A percentile compares a stretch with the other conserved stretches of the same genome.
phyloP scores from a whole-genome alignment of 768 basidiomycete species.

The Tylopilus rubrobrunneus region DNA sequence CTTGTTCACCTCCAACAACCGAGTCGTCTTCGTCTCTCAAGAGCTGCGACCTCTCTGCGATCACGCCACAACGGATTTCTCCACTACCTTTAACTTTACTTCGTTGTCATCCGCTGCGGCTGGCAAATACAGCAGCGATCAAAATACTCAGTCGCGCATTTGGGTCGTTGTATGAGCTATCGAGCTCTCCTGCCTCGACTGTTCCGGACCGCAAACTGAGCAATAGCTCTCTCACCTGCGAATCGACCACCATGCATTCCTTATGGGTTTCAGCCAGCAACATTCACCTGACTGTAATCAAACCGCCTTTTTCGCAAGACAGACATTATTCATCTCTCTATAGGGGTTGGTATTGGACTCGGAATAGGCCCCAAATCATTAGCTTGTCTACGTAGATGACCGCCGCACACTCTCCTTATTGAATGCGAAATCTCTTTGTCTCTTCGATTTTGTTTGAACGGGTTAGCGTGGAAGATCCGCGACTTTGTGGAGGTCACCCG shows the following conservation, averaged over 20 bases:
- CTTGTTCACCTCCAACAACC: too few species aligned
- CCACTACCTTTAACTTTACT: too few species aligned
- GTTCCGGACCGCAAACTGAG: not conserved
- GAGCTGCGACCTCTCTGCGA: too few species aligned
- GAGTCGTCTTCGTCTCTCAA: too few species aligned
- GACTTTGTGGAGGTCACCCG: too few species aligned
- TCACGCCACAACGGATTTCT: too few species aligned
- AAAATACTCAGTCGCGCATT: too few species aligned
- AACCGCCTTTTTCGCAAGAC: constrained; percentile 12
- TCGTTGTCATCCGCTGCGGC: too few species aligned
- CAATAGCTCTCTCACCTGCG: not conserved
- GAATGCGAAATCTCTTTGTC: constrained; percentile 6
- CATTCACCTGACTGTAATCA: constrained; percentile 2
- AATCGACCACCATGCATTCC: constrained; percentile 1
- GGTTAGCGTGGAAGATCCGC: too few species aligned
- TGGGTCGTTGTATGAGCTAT: constrained; percentile 20
- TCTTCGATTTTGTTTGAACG: not conserved
- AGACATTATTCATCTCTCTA: constrained; percentile 13
- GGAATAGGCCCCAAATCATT: constrained; percentile 1
- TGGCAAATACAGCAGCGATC: too few species aligned
- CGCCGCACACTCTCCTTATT: constrained; percentile 9
- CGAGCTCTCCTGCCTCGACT: not conserved
- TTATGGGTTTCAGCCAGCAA: constrained; percentile 3
- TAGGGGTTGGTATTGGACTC: constrained; percentile 3
- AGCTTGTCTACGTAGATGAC: constrained; percentile 3